Evolutionary conservation across 1,284 basidiomycete genomes (phyloP), one percentile per base, ranked within the genome.

Genomic region (Coniferiporia sulphurascens): DNA sequence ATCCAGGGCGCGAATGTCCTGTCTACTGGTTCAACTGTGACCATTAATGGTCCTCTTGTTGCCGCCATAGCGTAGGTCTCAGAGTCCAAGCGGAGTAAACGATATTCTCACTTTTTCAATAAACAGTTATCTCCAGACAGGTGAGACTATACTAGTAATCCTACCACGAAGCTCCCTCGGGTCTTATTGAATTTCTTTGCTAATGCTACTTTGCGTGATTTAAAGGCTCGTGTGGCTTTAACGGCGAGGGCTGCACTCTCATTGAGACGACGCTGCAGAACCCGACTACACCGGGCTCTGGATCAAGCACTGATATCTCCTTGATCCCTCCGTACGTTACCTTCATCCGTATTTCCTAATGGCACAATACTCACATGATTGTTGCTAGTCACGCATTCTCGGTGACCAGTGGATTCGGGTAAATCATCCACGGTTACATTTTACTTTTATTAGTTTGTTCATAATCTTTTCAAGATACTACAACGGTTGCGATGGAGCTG

Each of bases 231-330:
- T 67, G 65, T 41, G 62, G 63, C 12, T 63, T 63, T 52, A 64
- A 67, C 46, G 65, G 65, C 35, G 65, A 65, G 41, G 59, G 61
- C 10, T 67, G 64, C 56, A 64, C 63, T 2, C 57, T 67, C 32
- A 56, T 65, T 19, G 63, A 67, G 54, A 64, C 62, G 3, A 64
- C 63, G 5, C 61, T 67, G 21, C 46, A 45, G 22, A 67, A 67
- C 58, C 65, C 64, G 1, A 64, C 59, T 9, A 58, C 48, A 12
- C 54, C 62, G 1, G 65, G 64, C 13, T 61, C 63, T 22, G 61
- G 63, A 2, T 67, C 65, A 5, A 64, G 63, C 56, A 60, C 61
- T 12, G 65, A 67, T 51, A 64, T 65, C 43, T 64, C 64, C 4
- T 62, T 67, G 38, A 67, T 67, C 32, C 59, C 65, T 36, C 56